Evolutionary conservation across 108 stramenopile species (phyloP), one percentile per base, ranked within the genome.

Genomic region (Cyclotella choctawhatcheeana): DNA sequence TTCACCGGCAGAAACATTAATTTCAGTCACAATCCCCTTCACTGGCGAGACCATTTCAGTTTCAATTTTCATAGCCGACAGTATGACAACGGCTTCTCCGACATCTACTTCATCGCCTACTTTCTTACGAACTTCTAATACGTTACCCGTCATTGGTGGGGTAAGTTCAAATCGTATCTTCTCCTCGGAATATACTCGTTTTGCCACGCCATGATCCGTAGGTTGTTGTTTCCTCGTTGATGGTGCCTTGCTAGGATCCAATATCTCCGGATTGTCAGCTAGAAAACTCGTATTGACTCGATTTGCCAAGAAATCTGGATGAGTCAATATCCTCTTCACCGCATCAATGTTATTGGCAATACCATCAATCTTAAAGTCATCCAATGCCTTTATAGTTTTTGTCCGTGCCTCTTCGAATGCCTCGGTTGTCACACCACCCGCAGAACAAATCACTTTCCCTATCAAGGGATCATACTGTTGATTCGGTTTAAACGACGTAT

Each of bases 11-110:
- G 33, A 55, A 40, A 77, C 81, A 65, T 62, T 55, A 18, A 89
- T 63, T 26, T 69, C 67, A 13, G 69, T 67, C 17, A 92, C 82
- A n/a, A 69, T 66, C 17, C 89, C 93, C 29, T 78, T 86, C 31
- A 58, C 53, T 48, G 90, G 85, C 22, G 93, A 89, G 8, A 82
- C 67, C 63, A 94, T 75, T 34, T 74, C 67, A 45, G 90, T 87
- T 56, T 94, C 93, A 84, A 94, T 94, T 82, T 94, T 94, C 91
- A 94, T 93, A 17, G 93, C 93, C 17, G 73, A 77, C 21, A 94
- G 86, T 44, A 93, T 84, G 4, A 89, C 82, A n/a, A 94, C 67
- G 8, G 83, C 84, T 17, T 93, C 79, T 21, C 93, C 93, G 30
- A 73, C 67, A 47, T 82, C 83, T 10, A 94, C 91, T 31, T 67